These are phyloP conservation scores for Kwoniella dejecticola DNA, from an alignment of 768 basidiomycete genomes.

Conservation along the genomic window DNA sequence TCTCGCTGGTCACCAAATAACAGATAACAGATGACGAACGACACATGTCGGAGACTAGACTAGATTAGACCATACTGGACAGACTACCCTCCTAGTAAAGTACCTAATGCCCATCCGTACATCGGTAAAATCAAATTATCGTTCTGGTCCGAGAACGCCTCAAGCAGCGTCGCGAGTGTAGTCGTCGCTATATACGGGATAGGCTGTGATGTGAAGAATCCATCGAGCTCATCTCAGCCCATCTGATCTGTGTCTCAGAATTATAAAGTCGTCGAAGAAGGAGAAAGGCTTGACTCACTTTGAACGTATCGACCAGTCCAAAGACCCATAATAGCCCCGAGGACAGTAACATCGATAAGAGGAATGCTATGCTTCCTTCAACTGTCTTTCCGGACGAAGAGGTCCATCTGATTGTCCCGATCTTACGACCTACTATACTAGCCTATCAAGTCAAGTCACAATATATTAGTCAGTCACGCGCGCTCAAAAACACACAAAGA, in stretches of 20 bases:
- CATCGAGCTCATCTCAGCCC: background rate
- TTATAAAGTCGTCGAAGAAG: background rate
- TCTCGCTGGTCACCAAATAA: too few relatives aligned
- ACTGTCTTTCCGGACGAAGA: constrained; percentile 80
- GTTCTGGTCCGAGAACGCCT: constrained; percentile 92
- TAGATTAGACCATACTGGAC: too few relatives aligned
- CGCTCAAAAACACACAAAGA: background rate
- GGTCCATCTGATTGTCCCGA: constrained; percentile 83
- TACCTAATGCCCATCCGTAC: constrained; percentile 89
- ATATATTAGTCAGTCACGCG: background rate
- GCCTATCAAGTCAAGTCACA: constrained; percentile 61
- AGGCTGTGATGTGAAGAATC: constrained; percentile 8
- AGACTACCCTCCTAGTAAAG: constrained; percentile 60
- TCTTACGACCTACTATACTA: constrained; percentile 83
- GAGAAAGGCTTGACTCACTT: constrained; percentile 61
- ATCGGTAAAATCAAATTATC: constrained; percentile 96
- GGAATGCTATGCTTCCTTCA: constrained; percentile 86
- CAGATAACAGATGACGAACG: too few relatives aligned
- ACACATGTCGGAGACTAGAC: too few relatives aligned
- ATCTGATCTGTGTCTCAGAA: background rate
- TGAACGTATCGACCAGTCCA: constrained; percentile 73
- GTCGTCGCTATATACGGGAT: constrained; percentile 68
- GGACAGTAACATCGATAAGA: constrained; percentile 66
- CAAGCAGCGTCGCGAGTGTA: constrained; percentile 70
- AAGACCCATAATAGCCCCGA: constrained; percentile 71